phyloP scores from a whole-genome alignment of 2,329 filamentous ascomycete species.

The Penicillium sp. region DNA sequence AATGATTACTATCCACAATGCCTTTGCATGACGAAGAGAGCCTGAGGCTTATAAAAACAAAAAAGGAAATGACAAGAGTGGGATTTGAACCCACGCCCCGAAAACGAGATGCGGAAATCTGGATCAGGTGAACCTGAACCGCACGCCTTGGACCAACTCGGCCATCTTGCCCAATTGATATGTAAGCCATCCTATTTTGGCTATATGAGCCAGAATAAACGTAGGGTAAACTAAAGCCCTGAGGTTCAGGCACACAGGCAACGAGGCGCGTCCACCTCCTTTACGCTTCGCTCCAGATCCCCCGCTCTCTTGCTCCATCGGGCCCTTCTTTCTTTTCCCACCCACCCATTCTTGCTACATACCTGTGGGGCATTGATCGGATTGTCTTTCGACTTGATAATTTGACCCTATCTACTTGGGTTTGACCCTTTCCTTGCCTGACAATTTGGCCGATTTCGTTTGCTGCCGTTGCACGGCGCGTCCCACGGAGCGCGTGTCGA shows the following conservation, averaged over 20 bases:
- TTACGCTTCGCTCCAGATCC: conserved; percentile 11
- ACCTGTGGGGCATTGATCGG: not conserved
- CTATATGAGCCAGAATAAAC: not conserved
- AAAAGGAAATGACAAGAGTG: conserved; percentile 1
- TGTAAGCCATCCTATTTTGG: fast-evolving
- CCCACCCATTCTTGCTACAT: not conserved
- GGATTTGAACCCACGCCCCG: conserved; percentile 3
- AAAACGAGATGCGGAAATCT: conserved; percentile 3
- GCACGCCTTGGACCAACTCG: conserved; percentile 4
- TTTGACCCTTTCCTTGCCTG: not conserved
- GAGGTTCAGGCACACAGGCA: conserved; percentile 3
- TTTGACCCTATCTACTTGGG: not conserved
- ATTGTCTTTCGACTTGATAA: not conserved
- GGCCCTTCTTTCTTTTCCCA: conserved; percentile 1
- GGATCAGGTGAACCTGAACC: conserved; percentile 4
- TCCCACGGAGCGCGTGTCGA: conserved; percentile 25
- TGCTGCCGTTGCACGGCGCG: conserved; percentile 23
- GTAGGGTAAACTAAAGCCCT: not conserved
- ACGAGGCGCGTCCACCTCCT: conserved; percentile 20
- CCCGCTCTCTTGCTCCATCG: conserved; percentile 15
- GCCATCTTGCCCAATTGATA: not conserved
- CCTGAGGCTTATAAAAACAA: not conserved
- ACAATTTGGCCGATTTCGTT: conserved; percentile 4
- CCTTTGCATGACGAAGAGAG: not conserved
- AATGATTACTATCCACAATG: not conserved